Conservation (phyloP, 2,329 filamentous ascomycete species). For the Didymella pomorum region DNA sequence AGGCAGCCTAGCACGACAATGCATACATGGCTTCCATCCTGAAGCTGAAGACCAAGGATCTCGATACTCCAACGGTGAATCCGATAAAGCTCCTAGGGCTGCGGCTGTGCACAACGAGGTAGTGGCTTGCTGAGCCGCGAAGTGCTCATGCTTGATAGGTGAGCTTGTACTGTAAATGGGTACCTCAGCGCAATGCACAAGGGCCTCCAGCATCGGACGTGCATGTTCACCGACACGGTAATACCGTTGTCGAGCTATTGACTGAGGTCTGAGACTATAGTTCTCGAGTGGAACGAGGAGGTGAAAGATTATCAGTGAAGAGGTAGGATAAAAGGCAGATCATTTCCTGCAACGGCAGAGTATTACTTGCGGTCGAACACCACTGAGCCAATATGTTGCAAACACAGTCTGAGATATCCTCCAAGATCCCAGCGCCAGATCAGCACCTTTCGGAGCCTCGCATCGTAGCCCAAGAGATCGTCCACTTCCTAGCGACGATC, state of each 20-base stretch:
- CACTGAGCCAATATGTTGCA: background rate
- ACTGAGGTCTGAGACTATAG: background rate
- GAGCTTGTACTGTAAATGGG: background rate
- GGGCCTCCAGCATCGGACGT: background rate
- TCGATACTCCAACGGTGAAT: background rate
- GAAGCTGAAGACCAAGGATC: background rate
- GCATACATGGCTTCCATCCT: background rate
- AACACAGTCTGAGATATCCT: background rate
- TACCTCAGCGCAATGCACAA: background rate
- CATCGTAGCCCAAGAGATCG: conserved; percentile 3
- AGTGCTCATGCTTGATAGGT: background rate
- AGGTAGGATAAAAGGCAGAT: background rate
- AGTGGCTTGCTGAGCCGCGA: conserved; percentile 1
- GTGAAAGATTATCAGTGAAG: background rate
- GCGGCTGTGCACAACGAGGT: background rate
- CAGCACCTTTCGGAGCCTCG: background rate
- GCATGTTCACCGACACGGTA: background rate
- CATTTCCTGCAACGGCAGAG: background rate
- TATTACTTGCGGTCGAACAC: background rate
- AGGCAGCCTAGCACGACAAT: background rate
- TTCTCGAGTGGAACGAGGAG: background rate
- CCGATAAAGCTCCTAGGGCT: background rate
- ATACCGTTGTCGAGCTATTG: background rate
- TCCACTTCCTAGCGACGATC: conserved; percentile 3
- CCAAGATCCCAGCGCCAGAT: background rate